Base-by-base conservation (phyloP, 129 eudicot genomes). In the Flaveria brownii region DNA sequence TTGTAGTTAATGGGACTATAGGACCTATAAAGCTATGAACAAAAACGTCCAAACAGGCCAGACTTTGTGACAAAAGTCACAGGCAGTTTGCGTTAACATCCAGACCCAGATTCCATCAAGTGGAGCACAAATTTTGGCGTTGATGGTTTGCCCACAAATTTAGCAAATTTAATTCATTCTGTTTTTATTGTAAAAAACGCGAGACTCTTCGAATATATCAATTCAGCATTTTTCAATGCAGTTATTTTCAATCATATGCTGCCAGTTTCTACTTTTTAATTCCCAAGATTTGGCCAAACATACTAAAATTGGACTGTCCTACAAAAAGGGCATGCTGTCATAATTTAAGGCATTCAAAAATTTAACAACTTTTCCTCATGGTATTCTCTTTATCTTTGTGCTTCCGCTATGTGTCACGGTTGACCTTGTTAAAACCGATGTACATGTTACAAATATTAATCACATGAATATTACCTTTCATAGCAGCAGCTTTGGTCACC, bases 401-500 rank as follows among this genome's bases (percentile, higher is more conserved):
- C 33, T 28, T 28, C 33, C 33, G 4, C 41, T 36, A 36, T 36
- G 41, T 36, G 41, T 5, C 7, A 36, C 4, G 1, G 41, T 36
- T 36, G 41, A 36, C 41, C 41, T 36, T 36, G 41, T 36, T 36
- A 36, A 5, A 36, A 36, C 41, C 41, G 0, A 36, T 36, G 41
- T 3, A 0, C 7, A 5, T 36, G 41, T 36, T 36, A 36, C 41
- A 36, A 36, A 36, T 36, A 36, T 36, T 3, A 36, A 36, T 36
- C 4, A 5, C 41, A 36, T 65, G 23, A 68, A 39, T 22, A 33
- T 51, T 83, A 91, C 99, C 87, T 95, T 95, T 95, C 97, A 91
- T 95, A 68, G 96, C 82, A 76, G 89, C 88, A 73, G 96, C 99
- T 84, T 91, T 95, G 22, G 99, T 91, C 61, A 91, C 89, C 67